These are phyloP conservation scores for Cyberlindnera mycetangii DNA, from an alignment of 805 yeast genomes.

Conservation along the genomic window DNA sequence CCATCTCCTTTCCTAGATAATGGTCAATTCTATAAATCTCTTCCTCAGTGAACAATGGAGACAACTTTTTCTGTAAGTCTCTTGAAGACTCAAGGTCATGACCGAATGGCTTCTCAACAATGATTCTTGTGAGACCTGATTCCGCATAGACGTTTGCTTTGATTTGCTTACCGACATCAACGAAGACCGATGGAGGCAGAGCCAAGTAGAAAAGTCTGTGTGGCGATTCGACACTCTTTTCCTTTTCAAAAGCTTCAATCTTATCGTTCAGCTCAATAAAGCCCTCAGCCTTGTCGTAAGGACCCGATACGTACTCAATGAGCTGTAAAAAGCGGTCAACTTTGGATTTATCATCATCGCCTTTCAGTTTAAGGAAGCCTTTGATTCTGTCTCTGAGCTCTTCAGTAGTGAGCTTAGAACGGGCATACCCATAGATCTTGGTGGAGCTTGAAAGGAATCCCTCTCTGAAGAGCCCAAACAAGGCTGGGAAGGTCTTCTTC, in stretches of 20 bases:
- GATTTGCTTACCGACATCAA: conserved; percentile 69
- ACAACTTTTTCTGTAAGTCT: conserved; percentile 68
- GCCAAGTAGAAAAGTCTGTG: conserved; percentile 92
- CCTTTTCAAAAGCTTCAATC: conserved; percentile 58
- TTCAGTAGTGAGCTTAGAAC: conserved; percentile 66
- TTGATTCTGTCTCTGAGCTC: conserved; percentile 68
- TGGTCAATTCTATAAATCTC: conserved; percentile 96
- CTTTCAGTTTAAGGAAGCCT: conserved; percentile 56
- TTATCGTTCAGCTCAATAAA: conserved; percentile 52
- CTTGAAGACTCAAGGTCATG: conserved; percentile 80
- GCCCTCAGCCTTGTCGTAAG: conserved; percentile 80
- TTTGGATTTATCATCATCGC: conserved; percentile 39
- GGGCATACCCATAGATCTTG: conserved; percentile 87
- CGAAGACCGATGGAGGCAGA: conserved; percentile 90
- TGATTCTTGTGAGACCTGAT: conserved; percentile 72
- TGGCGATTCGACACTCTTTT: conserved; percentile 43
- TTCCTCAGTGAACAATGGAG: conserved; percentile 86
- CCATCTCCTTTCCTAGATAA: conserved; percentile 97
- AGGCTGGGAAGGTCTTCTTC: conserved; percentile 90
- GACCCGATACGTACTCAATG: conserved; percentile 69
- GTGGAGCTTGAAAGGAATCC: conserved; percentile 71
- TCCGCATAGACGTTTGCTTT: conserved; percentile 65
- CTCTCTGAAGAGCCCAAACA: conserved; percentile 72
- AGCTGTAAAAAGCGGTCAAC: conserved; percentile 63
- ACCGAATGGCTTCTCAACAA: conserved; percentile 97